Conservation (phyloP, 257 asterid genomes). For the Fraxinus excelsior region DNA sequence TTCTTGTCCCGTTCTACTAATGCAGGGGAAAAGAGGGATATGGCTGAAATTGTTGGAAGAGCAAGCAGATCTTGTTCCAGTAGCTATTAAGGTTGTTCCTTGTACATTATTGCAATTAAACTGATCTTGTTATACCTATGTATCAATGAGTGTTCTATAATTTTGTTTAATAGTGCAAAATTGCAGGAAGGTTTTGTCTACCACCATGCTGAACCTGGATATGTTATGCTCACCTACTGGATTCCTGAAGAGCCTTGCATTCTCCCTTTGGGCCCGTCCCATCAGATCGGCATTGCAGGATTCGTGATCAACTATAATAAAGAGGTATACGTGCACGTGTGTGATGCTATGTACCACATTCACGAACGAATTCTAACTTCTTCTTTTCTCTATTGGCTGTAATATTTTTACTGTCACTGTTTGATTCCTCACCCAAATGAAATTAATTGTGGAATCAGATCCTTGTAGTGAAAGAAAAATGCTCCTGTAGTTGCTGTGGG, state of each 20-base stretch:
- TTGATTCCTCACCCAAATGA: not conserved
- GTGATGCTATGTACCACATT: no score
- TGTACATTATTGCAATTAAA: not conserved
- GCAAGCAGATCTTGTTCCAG: conserved; percentile 42
- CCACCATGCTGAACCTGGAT: conserved; percentile 45
- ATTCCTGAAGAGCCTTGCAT: conserved; percentile 37
- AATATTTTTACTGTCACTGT: not conserved
- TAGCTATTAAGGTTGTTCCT: conserved; percentile 38
- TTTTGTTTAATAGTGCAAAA: not conserved
- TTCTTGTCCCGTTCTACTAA: not conserved
- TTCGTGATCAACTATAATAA: conserved; percentile 34
- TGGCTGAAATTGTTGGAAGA: conserved; percentile 39
- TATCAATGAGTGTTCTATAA: not conserved
- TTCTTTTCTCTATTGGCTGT: not conserved
- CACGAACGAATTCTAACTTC: not conserved
- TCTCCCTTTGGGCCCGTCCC: conserved; percentile 39
- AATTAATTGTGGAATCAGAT: conserved; percentile 25
- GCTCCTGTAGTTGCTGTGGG: conserved; percentile 38
- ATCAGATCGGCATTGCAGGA: conserved; percentile 47
- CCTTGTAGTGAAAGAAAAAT: conserved; percentile 46
- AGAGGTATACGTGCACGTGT: conserved; percentile 17
- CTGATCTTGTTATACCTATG: not conserved
- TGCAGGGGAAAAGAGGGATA: conserved; percentile 44
- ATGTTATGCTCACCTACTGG: conserved; percentile 45
- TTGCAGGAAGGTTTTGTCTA: conserved; percentile 38